Base-by-base conservation (phyloP, 2,329 filamentous ascomycete species). In the Lasiodiplodia hormozganensis region DNA sequence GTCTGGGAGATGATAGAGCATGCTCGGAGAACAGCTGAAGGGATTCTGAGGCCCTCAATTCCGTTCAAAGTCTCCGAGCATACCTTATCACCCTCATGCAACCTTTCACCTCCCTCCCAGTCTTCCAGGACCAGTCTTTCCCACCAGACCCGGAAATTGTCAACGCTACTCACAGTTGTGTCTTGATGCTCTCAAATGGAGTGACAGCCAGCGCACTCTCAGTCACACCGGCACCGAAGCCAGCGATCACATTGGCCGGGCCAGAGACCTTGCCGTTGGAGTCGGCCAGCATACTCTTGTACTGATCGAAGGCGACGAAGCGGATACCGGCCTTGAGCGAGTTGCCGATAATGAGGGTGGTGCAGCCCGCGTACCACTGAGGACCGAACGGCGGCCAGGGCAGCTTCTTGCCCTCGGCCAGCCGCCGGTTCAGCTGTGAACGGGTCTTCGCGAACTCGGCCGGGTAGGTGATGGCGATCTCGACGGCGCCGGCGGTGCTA, bases 281-380 rank as follows among this genome's bases (percentile, higher is more conserved):
- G 79, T 97, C 94, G 76, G 90, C 88, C 6, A 99, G 87, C 38
- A 97, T 77, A 34, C 85, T 84, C 83, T 96, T 98, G 84, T 97
- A 97, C 76, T 93, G 91, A 81, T 99, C 96, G 78, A 98, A 99
- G 0, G 96, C 94, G 68, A 98, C 93, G 76, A 99, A 99, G 72
- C 94, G 90, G 71, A 98, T 96, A 69, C 94, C 96, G 47, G 96
- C 96, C 84, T 99, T 99, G 78, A 96, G 86, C 65, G 94, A 96
- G 82, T 99, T 99, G 70, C 96, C 96, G 73, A 98, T 93, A 69
- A 99, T 97, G 78, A 97, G 83, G 34, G 96, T 98, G 57, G 96
- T 98, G 83, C 96, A 99, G 47, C 96, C 96, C 14, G 96, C 95
- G 80, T 99, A 99, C 96, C 96, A 99, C 80, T 97, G 93, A 74